Evolutionary conservation across 1,284 basidiomycete genomes (phyloP), one percentile per base, ranked within the genome.

Genomic region (Heterobasidion parviporum): DNA sequence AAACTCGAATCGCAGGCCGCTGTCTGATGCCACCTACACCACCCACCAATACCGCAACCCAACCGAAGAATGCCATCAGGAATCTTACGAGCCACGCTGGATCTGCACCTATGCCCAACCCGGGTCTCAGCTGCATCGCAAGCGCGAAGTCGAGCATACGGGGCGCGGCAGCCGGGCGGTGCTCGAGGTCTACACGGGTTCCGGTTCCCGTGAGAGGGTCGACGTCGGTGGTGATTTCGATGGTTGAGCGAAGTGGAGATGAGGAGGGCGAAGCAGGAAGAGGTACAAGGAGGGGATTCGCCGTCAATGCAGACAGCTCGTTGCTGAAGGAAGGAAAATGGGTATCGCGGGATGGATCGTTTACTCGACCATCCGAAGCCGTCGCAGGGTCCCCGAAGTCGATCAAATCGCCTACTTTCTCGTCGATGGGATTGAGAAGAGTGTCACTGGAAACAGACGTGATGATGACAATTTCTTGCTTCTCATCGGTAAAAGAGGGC

Each of bases 31-130:
- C 18, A 14, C 53, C 53, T 12, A 18, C 57, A 14, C 71, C 70
- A 8, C 70, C 68, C 12, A 74, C 62, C 20, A 74, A 59, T 45
- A 85, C 73, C 34, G 80, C 76, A 62, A 89, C 76, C 87, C 87
- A 89, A 12, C 87, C 87, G 67, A 87, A 89, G 67, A 88, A 77
- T 26, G 83, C 75, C 83, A 89, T 87, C 67, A 89, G 67, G 67
- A 88, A 88, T 56, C 85, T 72, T 50, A 89, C 83, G 72, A 88
- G 77, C 86, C 86, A 89, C 36, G 87, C 86, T 9, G 85, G 77
- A 62, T 89, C 87, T 20, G 85, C 82, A 50, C 83, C 81, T 14
- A 79, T 65, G 36, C 84, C 83, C 26, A 86, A 67, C 2, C 85
- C 83, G 8, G 84, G 84, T 26, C 83, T 75, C 49, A 87, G 74